Percentiles rank a stretch among this genome's conserved stretches.
Conservation (phyloP, 495 filamentous ascomycete genomes). For the Aspergillus nanangensis region DNA sequence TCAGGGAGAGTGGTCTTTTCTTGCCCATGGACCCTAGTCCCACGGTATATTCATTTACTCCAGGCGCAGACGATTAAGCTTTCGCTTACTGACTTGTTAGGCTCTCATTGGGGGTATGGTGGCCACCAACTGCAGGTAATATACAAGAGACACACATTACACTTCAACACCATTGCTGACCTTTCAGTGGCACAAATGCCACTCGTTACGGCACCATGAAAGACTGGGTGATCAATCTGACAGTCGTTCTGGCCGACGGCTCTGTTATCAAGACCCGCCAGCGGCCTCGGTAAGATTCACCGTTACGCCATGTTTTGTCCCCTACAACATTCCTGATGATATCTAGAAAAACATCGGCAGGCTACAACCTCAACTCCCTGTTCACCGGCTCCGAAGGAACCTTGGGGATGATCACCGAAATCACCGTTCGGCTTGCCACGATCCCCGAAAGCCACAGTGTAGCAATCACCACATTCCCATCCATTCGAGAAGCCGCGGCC, state of each 20-base stretch:
- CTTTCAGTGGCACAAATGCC: slow-evolving; percentile 79
- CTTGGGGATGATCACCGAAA: slow-evolving; percentile 75
- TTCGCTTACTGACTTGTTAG: slow-evolving; percentile 25
- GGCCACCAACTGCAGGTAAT: slow-evolving; percentile 46
- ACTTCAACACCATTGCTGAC: too few species aligned
- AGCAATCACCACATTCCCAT: slow-evolving; percentile 70
- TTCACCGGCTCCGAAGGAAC: slow-evolving; percentile 85
- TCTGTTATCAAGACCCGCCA: slow-evolving; percentile 70
- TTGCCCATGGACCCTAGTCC: slow-evolving; percentile 62
- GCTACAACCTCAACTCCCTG: slow-evolving; percentile 74
- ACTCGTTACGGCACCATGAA: slow-evolving; percentile 88
- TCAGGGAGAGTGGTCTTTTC: slow-evolving; percentile 31
- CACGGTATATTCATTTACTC: slow-evolving; percentile 58
- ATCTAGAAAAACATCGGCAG: slow-evolving; percentile 62
- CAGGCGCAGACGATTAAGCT: not conserved
- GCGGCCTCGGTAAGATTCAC: slow-evolving; percentile 17
- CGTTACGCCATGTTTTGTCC: not conserved
- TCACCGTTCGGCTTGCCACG: slow-evolving; percentile 70
- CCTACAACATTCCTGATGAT: not conserved
- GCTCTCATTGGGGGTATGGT: slow-evolving; percentile 52
- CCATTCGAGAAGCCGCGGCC: slow-evolving; percentile 67
- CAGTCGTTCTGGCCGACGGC: slow-evolving; percentile 81
- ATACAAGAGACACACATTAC: too few species aligned
- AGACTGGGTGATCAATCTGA: slow-evolving; percentile 81
- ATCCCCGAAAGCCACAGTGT: slow-evolving; percentile 67